phyloP scores from a whole-genome alignment of 1,284 basidiomycete species.

The Ceratobasidium sp. region DNA sequence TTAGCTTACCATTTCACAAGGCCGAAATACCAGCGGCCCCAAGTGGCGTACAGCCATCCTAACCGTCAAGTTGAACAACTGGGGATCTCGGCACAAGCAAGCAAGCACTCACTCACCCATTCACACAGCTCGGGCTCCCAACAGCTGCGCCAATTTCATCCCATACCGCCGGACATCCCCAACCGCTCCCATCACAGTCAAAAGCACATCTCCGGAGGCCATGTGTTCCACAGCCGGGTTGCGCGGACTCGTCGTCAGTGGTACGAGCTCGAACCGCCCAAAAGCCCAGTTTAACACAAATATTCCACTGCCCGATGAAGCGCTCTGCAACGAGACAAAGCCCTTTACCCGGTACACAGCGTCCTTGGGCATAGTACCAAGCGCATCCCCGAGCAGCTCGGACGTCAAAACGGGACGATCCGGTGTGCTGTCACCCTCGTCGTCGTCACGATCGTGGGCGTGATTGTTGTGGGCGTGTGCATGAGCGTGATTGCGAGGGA shows the following conservation, averaged over 20 bases:
- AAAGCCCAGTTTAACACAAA: constrained; percentile 92
- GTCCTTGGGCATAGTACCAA: constrained; percentile 72
- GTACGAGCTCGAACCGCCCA: constrained; percentile 79
- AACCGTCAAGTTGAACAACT: neutral
- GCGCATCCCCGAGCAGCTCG: constrained; percentile 59
- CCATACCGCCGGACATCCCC: constrained; percentile 75
- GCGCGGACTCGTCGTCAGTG: constrained; percentile 51
- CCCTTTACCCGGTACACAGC: constrained; percentile 85
- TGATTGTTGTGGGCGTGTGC: constrained; percentile 53
- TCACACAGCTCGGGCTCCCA: constrained; percentile 61
- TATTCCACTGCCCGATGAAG: constrained; percentile 51
- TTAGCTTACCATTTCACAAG: constrained; percentile 7
- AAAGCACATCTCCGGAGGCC: constrained; percentile 58
- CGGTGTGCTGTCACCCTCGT: neutral
- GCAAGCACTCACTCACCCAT: constrained; percentile 1
- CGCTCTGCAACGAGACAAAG: constrained; percentile 67
- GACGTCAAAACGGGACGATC: constrained; percentile 51
- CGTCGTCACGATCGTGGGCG: constrained; percentile 45
- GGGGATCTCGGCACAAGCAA: constrained; percentile 3
- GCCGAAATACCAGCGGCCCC: neutral
- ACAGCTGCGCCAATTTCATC: constrained; percentile 67
- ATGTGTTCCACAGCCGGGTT: constrained; percentile 49
- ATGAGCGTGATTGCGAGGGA: constrained; percentile 52
- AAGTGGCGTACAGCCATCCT: neutral
- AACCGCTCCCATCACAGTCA: constrained; percentile 90